Evolutionary conservation across 345 rosid genomes (phyloP).

Genomic region (Salix arbutifolia): DNA sequence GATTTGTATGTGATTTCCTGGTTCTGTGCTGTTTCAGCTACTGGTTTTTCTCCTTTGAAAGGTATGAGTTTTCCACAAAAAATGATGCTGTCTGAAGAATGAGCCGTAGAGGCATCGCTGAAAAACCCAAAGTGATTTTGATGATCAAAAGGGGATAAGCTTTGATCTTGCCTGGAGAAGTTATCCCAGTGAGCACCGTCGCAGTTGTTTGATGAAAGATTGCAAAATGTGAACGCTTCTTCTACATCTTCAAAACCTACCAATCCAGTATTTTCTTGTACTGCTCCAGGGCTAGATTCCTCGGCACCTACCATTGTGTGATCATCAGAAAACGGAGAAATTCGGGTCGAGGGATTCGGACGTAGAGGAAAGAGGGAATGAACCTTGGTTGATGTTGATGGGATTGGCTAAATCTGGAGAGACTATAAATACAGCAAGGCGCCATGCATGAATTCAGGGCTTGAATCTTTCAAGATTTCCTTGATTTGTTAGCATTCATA

Average conservation of each 20-base stretch:
- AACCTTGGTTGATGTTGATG: too few species aligned
- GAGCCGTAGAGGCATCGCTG: constrained; percentile 28
- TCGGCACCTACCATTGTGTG: not conserved
- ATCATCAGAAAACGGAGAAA: not conserved
- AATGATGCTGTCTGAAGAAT: constrained; percentile 24
- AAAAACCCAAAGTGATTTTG: constrained; percentile 49
- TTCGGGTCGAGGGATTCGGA: not conserved
- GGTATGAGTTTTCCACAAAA: constrained; percentile 54
- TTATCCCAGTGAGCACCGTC: constrained; percentile 14
- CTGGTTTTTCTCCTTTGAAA: constrained; percentile 1
- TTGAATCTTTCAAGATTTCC: too few species aligned
- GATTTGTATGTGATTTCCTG: constrained; percentile 1
- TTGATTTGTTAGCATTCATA: too few species aligned
- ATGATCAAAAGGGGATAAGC: constrained; percentile 15
- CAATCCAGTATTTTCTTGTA: not conserved
- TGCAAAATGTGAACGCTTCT: constrained; percentile 49
- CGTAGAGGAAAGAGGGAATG: not conserved
- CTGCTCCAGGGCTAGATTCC: not conserved
- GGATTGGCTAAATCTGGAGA: too few species aligned
- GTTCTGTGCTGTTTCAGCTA: not conserved
- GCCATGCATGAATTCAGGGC: too few species aligned
- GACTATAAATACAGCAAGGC: too few species aligned
- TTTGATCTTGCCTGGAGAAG: constrained; percentile 14
- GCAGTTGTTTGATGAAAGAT: constrained; percentile 29
- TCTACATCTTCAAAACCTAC: constrained; percentile 28